phyloP scores from a whole-genome alignment of 768 basidiomycete species.

The Leccinum pellstonianum region DNA sequence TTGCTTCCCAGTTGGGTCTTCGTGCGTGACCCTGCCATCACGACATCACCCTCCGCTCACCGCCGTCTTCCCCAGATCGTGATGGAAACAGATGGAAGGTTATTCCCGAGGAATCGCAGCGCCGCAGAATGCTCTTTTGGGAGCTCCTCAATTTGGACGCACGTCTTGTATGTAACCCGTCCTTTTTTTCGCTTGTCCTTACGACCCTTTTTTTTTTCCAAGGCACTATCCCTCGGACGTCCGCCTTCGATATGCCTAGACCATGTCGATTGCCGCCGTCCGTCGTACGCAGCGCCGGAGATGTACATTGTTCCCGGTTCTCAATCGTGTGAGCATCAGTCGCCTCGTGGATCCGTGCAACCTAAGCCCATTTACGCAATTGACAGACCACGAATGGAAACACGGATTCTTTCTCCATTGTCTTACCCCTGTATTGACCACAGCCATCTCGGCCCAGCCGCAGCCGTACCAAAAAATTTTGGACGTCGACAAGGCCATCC shows the following conservation, averaged over 20 bases:
- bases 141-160: conserved; percentile 68
- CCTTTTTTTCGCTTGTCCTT: conserved; percentile 14
- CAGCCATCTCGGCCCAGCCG: conserved; percentile 51
- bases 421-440: conserved; percentile 60
- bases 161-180: conserved; percentile 52
- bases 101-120: conserved; percentile 72
- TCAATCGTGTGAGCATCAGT: conserved; percentile 29
- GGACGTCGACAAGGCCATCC: conserved; percentile 51
- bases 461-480: conserved; percentile 52
- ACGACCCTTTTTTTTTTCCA: conserved; percentile 8
- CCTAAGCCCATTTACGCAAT: conserved; percentile 14
- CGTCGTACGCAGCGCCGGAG: conserved; percentile 32
- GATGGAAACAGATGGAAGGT: conserved; percentile 61
- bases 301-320: conserved; percentile 31
- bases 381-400: conserved; percentile 69
- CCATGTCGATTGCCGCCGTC: conserved; percentile 60
- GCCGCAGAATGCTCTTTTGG: conserved; percentile 70
- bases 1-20: conserved; percentile 52
- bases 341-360: conserved; percentile 1
- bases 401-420: conserved; percentile 62
- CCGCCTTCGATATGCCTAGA: conserved; percentile 65
- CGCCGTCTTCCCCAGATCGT: conserved; percentile 50
- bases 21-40: conserved; percentile 43
- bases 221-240: conserved; percentile 71
- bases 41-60: conserved; percentile 19